A percentile compares a stretch with the other conserved stretches of the same genome.
These are phyloP conservation scores for Prunus yedoensis DNA, from an alignment of 331 rosid species.

Conservation along the genomic window DNA sequence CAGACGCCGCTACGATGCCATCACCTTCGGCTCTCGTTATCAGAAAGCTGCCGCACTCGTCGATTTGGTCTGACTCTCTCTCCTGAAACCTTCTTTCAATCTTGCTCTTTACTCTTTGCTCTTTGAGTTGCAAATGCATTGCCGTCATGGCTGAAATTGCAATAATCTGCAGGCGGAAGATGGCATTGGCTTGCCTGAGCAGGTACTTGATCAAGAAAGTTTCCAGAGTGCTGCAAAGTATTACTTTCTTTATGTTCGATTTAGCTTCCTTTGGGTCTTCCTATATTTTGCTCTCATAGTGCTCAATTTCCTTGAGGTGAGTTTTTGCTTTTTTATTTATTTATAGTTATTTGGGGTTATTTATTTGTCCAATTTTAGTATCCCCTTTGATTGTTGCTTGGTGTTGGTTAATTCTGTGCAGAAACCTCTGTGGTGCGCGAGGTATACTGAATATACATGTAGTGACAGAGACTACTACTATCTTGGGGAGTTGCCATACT, in stretches of 20 bases:
- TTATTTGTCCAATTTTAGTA: neutral
- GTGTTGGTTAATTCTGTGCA: slow-evolving; percentile 37
- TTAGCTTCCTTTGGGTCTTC: slow-evolving; percentile 62
- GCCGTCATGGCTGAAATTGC: slow-evolving; percentile 21
- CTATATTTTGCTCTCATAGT: slow-evolving; percentile 65
- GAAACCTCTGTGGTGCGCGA: slow-evolving; percentile 94
- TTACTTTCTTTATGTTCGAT: slow-evolving; percentile 58
- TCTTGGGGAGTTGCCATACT: slow-evolving; percentile 91
- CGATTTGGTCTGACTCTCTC: slow-evolving; percentile 66
- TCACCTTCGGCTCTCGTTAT: slow-evolving; percentile 60
- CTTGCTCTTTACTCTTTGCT: neutral
- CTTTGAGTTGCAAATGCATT: neutral
- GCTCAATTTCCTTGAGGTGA: slow-evolving; percentile 91
- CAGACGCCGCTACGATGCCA: slow-evolving; percentile 60
- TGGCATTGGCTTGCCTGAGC: slow-evolving; percentile 85
- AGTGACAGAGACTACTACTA: slow-evolving; percentile 75
- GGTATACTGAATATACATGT: slow-evolving; percentile 45
- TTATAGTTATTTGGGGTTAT: slow-evolving; percentile 11
- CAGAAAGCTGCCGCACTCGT: slow-evolving; percentile 86
- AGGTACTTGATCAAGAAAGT: slow-evolving; percentile 66
- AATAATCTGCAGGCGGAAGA: slow-evolving; percentile 83
- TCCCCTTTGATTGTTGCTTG: neutral
- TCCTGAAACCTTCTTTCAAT: neutral
- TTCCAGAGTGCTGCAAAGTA: slow-evolving; percentile 63
- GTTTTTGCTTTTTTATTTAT: slow-evolving; percentile 23